These are phyloP conservation scores for Acanthamoeba royreba DNA, from an alignment of 208 protist species.

Conservation along the genomic window DNA sequence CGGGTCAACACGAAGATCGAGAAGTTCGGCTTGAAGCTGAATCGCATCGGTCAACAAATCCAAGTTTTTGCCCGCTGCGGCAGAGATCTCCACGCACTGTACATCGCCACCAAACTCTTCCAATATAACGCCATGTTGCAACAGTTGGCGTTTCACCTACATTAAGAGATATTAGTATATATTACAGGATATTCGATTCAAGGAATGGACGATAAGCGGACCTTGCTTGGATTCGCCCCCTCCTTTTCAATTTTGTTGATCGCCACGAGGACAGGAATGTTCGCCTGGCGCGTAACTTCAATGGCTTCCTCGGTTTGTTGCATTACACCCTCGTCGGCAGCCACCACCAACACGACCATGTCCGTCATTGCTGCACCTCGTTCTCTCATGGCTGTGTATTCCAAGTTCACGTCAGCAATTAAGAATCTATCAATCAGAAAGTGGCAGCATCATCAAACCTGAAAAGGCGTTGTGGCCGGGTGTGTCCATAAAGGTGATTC, in stretches of 20 bases:
- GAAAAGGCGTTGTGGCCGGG: constrained; percentile 95
- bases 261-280: constrained; percentile 90
- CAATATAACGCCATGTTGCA: constrained; percentile 80
- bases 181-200: neutral
- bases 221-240: constrained; percentile 78
- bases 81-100: constrained; percentile 89
- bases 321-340: constrained; percentile 93
- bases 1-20: constrained; percentile 86
- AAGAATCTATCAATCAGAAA: neutral
- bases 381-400: constrained; percentile 87
- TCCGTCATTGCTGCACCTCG: constrained; percentile 92
- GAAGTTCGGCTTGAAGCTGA: constrained; percentile 87
- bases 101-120: constrained; percentile 94
- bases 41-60: constrained; percentile 89
- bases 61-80: constrained; percentile 78
- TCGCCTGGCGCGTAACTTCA: constrained; percentile 37
- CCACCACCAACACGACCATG: constrained; percentile 94
- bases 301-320: constrained; percentile 87
- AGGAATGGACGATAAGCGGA: constrained; percentile 41
- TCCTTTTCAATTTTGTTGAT: constrained; percentile 96
- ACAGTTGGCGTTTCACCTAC: constrained; percentile 76
- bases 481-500: constrained; percentile 97
- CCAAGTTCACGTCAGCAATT: neutral
- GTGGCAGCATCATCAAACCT: neutral
- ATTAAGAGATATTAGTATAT: neutral